Percentiles rank a stretch among this genome's conserved stretches.
phyloP scores from a whole-genome alignment of 208 protist genomes.

The Polymyxa betae region DNA sequence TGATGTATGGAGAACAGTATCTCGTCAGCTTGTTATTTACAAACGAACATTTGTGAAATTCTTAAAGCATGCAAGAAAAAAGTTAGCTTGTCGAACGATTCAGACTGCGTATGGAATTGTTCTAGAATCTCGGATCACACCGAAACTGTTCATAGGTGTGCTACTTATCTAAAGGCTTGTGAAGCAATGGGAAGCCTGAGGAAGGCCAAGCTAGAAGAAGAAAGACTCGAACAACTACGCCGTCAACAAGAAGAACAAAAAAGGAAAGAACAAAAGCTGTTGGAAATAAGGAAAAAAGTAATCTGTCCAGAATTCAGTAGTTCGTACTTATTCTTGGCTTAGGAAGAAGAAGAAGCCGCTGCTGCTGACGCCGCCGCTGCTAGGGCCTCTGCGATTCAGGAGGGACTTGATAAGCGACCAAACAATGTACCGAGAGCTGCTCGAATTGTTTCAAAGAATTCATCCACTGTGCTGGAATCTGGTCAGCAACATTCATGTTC shows the following conservation, averaged over 20 bases:
- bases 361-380: not conserved
- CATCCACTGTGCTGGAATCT: too few relatives aligned
- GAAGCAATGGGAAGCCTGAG: not conserved
- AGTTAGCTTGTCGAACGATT: not conserved
- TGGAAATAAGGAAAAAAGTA: not conserved
- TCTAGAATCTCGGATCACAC: not conserved
- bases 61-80: not conserved
- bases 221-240: not conserved
- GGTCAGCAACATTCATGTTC: too few relatives aligned
- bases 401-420: too few relatives aligned
- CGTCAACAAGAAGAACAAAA: not conserved
- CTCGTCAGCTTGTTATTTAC: not conserved
- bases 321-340: not conserved
- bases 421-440: too few relatives aligned
- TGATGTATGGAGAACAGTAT: not conserved
- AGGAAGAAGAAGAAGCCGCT: constrained; percentile 23
- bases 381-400: too few relatives aligned
- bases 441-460: too few relatives aligned
- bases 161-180: not conserved
- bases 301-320: not conserved
- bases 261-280: not conserved
- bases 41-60: not conserved
- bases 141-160: not conserved
- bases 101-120: constrained; percentile 8
- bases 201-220: constrained; percentile 13